Evolutionary conservation across 768 basidiomycete genomes (phyloP).

Genomic region (Cantharellus cinnabarinus): DNA sequence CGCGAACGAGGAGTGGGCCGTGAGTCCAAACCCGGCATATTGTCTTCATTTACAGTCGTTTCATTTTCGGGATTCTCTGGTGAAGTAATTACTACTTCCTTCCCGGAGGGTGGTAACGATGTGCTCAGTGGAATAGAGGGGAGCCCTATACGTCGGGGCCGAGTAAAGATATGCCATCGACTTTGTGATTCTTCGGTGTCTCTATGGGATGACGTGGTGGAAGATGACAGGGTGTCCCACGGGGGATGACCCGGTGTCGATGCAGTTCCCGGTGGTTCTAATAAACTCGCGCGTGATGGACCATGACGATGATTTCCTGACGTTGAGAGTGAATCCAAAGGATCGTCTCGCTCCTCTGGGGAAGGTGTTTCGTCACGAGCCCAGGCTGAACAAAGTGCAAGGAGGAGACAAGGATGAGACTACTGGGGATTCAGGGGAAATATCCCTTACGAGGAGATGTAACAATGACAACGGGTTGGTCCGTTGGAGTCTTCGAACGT

Average conservation of each 20-base stretch:
- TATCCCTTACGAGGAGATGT: no score
- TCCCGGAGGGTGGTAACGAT: no score
- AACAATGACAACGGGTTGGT: no score
- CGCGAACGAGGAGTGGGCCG: conserved; percentile 3
- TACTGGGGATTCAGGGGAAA: no score
- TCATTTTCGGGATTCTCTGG: conserved; percentile 1
- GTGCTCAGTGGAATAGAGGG: no score
- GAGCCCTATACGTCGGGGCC: neutral
- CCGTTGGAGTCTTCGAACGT: no score
- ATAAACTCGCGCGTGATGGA: neutral
- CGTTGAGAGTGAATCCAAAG: conserved; percentile 2
- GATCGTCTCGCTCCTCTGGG: conserved; percentile 25
- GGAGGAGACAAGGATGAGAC: no score
- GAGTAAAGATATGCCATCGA: neutral
- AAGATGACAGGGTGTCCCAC: neutral
- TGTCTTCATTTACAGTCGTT: conserved; percentile 5
- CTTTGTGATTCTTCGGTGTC: neutral
- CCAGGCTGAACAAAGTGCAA: conserved; percentile 34
- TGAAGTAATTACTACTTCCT: neutral
- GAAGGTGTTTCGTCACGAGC: conserved; percentile 69
- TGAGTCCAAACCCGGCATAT: neutral
- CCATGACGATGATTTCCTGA: neutral
- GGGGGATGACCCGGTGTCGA: neutral
- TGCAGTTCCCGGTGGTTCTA: neutral
- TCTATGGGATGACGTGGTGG: neutral